Base-by-base conservation (phyloP, 805 yeast genomes). In the Teunomyces panamensis region DNA sequence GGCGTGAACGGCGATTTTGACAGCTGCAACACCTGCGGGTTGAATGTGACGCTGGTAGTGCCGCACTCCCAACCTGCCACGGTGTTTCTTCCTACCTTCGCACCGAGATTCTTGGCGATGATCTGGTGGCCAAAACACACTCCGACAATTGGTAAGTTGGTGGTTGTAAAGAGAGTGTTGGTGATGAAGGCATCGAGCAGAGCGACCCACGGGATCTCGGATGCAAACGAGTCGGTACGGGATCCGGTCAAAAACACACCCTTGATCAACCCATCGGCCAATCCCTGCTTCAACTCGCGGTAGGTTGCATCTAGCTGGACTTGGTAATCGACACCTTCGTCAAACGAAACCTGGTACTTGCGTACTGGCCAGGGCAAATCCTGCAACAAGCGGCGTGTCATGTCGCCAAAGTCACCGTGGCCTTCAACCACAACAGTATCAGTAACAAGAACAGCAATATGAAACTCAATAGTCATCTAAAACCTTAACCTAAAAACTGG, bases 121-220 rank as follows among this genome's bases (percentile, higher is more conserved):
- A 88, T 74, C 62, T 89, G 97, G 64, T 90, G 97, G 5, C 96
- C 97, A 62, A 89, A 89, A 64, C 97, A 89, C 36, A 89, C 70
- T 3, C 96, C 95, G 5, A 80, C 75, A 3, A 82, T 48, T 2
- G 86, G 85, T n/a, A 75, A 64, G 29, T 57, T 49, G 53, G 56
- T 4, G 9, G 35, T 7, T 26, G 50, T 17, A 24, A 55, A 48
- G n/a, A 65, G 47, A 2, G 51, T 20, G 9, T 44, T 26, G 4
- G 53, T 50, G 28, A 73, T 48, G 57, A 70, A 79, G 3, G 64
- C 59, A 32, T 68, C 65, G 35, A 80, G 57, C 9, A 56, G 57
- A 27, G 57, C 47, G 39, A 81, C 69, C 83, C 82, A 78, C 17
- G 60, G 58, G 1, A 63, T 59, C 9, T 67, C 64, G 1, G 55